phyloP scores from a whole-genome alignment of 192 early-diverging fungal genomes.

The Mycoemilia scoparia region DNA sequence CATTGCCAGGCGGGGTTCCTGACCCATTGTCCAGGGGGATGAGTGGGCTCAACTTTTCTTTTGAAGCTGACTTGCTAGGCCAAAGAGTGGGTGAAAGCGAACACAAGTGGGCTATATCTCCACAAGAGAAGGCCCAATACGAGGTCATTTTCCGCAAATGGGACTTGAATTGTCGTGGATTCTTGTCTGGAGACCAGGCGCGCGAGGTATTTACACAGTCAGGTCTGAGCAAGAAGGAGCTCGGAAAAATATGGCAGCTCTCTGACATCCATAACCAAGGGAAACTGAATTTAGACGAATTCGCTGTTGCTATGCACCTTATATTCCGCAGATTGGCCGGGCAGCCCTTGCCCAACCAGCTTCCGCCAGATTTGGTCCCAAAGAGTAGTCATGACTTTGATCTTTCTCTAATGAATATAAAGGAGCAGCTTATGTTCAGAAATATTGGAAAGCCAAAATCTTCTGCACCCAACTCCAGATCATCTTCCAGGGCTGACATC shows the following conservation, averaged over 20 bases:
- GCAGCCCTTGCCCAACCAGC: slow-evolving; percentile 48
- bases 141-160: slow-evolving; percentile 28
- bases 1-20: too few relatives aligned
- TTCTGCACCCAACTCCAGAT: too few relatives aligned
- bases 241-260: slow-evolving; percentile 35
- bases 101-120: slow-evolving; percentile 21
- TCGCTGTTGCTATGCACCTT: slow-evolving; percentile 93
- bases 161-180: slow-evolving; percentile 29
- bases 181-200: slow-evolving; percentile 32
- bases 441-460: slow-evolving; percentile 1
- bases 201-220: slow-evolving; percentile 41
- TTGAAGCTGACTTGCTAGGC: slow-evolving; percentile 9
- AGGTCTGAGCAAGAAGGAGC: slow-evolving; percentile 24
- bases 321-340: slow-evolving; percentile 78
- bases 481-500: neutral
- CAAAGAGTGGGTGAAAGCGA: slow-evolving; percentile 7
- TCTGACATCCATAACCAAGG: slow-evolving; percentile 34
- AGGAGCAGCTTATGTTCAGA: slow-evolving; percentile 23
- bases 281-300: slow-evolving; percentile 86
- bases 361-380: slow-evolving; percentile 76
- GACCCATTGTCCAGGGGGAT: too few relatives aligned
- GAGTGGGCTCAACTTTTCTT: slow-evolving; percentile 16
- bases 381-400: slow-evolving; percentile 68
- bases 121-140: slow-evolving; percentile 15
- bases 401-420: slow-evolving; percentile 30